Evolutionary conservation across 2,329 filamentous ascomycete genomes (phyloP).

Genomic region (Aspergillus sp.): DNA sequence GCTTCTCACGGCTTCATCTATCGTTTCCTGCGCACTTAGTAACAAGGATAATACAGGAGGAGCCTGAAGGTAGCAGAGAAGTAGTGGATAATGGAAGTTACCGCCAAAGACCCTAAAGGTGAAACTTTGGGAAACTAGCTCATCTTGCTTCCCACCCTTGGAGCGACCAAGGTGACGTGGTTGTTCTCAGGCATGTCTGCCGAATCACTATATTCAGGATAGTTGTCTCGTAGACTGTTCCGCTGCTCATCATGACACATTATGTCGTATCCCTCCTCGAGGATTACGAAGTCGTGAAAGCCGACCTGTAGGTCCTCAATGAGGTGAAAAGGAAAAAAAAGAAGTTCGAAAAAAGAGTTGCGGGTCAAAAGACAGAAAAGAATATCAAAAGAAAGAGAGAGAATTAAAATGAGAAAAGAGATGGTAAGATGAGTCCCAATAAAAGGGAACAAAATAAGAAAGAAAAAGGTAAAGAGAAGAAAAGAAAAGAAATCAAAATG

Average conservation of each 20-base stretch:
- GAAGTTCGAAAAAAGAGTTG: slow-evolving; percentile 10
- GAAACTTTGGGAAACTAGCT: not conserved
- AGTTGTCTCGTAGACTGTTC: slow-evolving; percentile 15
- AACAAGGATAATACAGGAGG: slow-evolving; percentile 8
- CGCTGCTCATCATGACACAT: slow-evolving; percentile 24
- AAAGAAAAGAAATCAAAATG: slow-evolving; percentile 7
- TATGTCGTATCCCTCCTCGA: slow-evolving; percentile 20
- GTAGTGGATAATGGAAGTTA: slow-evolving; percentile 3
- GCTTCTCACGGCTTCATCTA: not conserved
- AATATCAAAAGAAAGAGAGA: slow-evolving; percentile 10
- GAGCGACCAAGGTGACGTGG: not conserved
- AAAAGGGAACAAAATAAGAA: not conserved
- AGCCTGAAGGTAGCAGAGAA: slow-evolving; percentile 5
- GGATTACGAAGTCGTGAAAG: slow-evolving; percentile 7
- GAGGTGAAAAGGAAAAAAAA: slow-evolving; percentile 8
- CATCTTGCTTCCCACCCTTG: not conserved
- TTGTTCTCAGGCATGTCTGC: slow-evolving; percentile 10
- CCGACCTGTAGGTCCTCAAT: not conserved
- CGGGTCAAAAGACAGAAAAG: not conserved
- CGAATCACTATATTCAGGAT: slow-evolving; percentile 21
- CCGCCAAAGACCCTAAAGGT: not conserved
- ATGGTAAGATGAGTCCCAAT: not conserved
- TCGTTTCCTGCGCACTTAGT: slow-evolving; percentile 11
- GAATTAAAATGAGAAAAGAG: not conserved
- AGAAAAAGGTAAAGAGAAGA: not conserved